Base-by-base conservation (phyloP, 2,329 filamentous ascomycete genomes). In the Alternaria angustiovoidea region DNA sequence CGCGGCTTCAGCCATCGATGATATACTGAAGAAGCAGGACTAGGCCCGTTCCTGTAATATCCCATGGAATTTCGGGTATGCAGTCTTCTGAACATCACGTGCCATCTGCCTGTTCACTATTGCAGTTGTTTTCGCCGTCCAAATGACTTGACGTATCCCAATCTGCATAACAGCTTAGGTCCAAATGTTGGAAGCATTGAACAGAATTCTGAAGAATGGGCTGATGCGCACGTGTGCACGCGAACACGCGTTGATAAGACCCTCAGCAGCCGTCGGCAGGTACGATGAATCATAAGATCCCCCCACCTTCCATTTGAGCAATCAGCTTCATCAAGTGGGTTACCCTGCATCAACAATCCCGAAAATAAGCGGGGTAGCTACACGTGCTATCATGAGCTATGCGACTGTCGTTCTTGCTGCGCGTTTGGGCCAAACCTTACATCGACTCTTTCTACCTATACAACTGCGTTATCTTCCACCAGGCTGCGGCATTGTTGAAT, bases 1-100 rank as follows among this genome's bases (percentile, higher is more conserved):
- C 1, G 75, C 78, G 9, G 78, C 76, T 1, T 73, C 75, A 22
- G 63, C 58, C 32, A 63, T 78, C 32, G 70, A 76, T 43, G 36
- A 20, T 1, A 38, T 72, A 9, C 22, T 62, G 7, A 59, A 52
- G 11, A 39, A 32, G 9, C 9, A 36, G 20, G 22, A 6, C n/a
- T 20, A 44, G 24, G 14, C 12, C 18, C 22, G 6, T 47, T n/a
- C 9, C 30, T 36, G 14, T 28, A 7, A n/a, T 2, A 30, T 22
- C 18, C n/a, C 38, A 14, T 22, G 9, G 18, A 41, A 12, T 11
- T 22, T 18, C 18, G 22, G 38, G 5, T 41, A 22, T 22, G n/a
- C 38, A 22, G 38, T 22, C 38, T 41, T 22, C 4, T 41, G 38
- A 41, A 18, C 20, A 41, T 24, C 30, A 16, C 18, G 14, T 24